A percentile compares a stretch with the other conserved stretches of the same genome.
Evolutionary conservation across 1,284 basidiomycete species (phyloP).

Genomic region (Schizophyllum commune): DNA sequence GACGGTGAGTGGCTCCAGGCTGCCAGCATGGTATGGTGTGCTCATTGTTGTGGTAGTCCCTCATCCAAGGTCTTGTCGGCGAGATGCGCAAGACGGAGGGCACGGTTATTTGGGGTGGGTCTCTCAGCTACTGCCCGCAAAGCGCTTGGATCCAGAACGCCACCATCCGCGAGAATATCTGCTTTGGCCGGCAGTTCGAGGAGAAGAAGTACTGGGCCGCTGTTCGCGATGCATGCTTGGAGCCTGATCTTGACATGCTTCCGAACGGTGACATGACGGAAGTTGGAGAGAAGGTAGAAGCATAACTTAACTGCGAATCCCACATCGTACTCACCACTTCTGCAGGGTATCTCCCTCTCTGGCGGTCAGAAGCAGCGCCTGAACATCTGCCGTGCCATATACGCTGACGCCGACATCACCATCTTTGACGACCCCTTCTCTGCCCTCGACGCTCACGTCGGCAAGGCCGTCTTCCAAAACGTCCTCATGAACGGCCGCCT

Average conservation of each 20-base stretch:
- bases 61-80: constrained; percentile 68
- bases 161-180: constrained; percentile 63
- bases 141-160: constrained; percentile 81
- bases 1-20: constrained; percentile 22
- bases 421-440: constrained; percentile 81
- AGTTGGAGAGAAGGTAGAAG: constrained; percentile 74
- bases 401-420: constrained; percentile 79
- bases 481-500: constrained; percentile 54
- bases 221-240: constrained; percentile 66
- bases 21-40: neutral
- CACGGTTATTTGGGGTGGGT: constrained; percentile 63
- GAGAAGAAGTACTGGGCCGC: constrained; percentile 74
- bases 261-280: constrained; percentile 82
- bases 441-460: constrained; percentile 83
- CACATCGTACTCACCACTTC: neutral
- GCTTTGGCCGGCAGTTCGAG: constrained; percentile 78
- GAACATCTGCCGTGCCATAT: constrained; percentile 79
- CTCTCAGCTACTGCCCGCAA: constrained; percentile 78
- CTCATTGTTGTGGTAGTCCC: constrained; percentile 19
- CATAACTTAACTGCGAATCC: neutral
- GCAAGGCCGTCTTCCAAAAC: constrained; percentile 79
- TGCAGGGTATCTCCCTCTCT: constrained; percentile 68
- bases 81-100: constrained; percentile 74
- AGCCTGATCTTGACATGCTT: constrained; percentile 74
- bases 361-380: constrained; percentile 77